Base-by-base conservation (phyloP, 1,284 basidiomycete genomes). In the Austroboletus sp. region DNA sequence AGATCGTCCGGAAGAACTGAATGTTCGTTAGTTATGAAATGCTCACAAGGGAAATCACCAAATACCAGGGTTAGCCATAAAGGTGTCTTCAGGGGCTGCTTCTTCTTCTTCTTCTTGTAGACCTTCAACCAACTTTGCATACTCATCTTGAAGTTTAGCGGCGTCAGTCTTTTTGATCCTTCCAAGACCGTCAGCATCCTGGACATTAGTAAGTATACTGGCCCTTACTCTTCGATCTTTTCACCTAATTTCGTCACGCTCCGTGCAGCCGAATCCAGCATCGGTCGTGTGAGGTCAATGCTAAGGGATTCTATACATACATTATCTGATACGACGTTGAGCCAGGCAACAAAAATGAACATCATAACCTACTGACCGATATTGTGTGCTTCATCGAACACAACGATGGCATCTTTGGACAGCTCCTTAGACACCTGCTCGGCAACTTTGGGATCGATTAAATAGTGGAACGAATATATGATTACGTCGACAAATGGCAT, bases 381-480 rank as follows among this genome's bases (percentile, higher is more conserved):
- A 64, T 99, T 99, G 70, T 99, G 96, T 7, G 96, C 96, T 67
- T 99, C 96, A 63, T 99, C 96, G 60, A 99, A 99, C 0, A 99
- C 94, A 37, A 99, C 94, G 48, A 99, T 99, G 35, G 92, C 85
- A 63, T 98, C 96, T 58, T 98, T 98, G 26, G 89, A 91, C 70
- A 98, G 78, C 64, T 98, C 95, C 60, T 92, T 94, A 6, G 94
- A 98, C 11, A 99, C 96, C 70, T 98, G 94, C 59, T 98, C 95
- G 0, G 96, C 96, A 33, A 99, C 93, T 69, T 99, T 99, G 0
- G 96, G 96, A 69, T 99, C 96, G 36, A 99, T 79, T 19, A 99
- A 76, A 65, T 99, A 99, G 66, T 98, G 96, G 70, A 98, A 99
- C 27, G 95, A 98, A 67, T 98, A 99, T 66, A 99, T 98, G 66